Evolutionary conservation across 2,329 filamentous ascomycete genomes (phyloP).

Genomic region (Ceratocystis eucalypticola): DNA sequence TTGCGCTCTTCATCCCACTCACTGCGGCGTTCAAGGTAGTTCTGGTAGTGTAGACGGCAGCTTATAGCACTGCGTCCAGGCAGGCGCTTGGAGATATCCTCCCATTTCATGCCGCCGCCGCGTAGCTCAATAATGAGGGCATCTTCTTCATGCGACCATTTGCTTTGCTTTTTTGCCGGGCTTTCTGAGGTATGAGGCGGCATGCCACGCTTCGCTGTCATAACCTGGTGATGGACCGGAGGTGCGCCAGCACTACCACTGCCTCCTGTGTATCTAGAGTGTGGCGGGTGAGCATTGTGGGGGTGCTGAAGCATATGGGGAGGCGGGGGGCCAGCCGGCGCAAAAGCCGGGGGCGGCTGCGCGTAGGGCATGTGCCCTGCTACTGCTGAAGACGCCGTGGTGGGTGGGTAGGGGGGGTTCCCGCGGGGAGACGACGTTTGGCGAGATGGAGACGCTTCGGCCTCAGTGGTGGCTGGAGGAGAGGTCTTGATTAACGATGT

Average conservation of each 20-base stretch:
- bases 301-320: conserved; percentile 25
- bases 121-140: conserved; percentile 85
- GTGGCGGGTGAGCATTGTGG: conserved; percentile 5
- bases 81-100: conserved; percentile 85
- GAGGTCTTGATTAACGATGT: conserved; percentile 62
- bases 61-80: conserved; percentile 88
- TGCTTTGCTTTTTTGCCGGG: conserved; percentile 86
- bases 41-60: conserved; percentile 89
- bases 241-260: conserved; percentile 12
- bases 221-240: conserved; percentile 22
- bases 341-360: conserved; percentile 18
- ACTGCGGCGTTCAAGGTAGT: conserved; percentile 82
- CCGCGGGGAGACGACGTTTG: conserved; percentile 23
- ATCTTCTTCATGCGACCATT: conserved; percentile 91
- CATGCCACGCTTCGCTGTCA: conserved; percentile 36
- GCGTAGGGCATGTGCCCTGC: conserved; percentile 18
- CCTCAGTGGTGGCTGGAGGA: conserved; percentile 24
- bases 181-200: conserved; percentile 46
- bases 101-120: conserved; percentile 92
- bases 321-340: conserved; percentile 17
- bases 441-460: conserved; percentile 20
- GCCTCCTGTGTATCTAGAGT: conserved; percentile 5
- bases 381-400: conserved; percentile 18
- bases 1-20: conserved; percentile 98
- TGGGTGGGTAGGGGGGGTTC: conserved; percentile 19